These are phyloP conservation scores for Fusarium sp. DNA, from an alignment of 2,329 filamentous ascomycete species.

Conservation along the genomic window DNA sequence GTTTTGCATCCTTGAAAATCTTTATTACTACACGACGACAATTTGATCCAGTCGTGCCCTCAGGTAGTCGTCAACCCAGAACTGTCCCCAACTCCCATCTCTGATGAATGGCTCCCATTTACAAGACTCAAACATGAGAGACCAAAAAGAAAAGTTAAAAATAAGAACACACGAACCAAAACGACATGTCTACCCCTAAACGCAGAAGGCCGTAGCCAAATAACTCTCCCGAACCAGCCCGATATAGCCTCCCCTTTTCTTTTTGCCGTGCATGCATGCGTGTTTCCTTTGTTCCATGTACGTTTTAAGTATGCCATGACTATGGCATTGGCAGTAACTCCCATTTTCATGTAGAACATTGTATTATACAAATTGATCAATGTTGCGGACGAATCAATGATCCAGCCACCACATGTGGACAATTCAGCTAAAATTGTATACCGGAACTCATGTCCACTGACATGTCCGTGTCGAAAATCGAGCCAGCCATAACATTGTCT, in stretches of 20 bases:
- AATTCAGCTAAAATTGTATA: conserved; percentile 7
- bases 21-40: conserved; percentile 37
- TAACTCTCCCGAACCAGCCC: conserved; percentile 31
- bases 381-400: not conserved
- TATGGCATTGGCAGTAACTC: conserved; percentile 13
- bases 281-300: conserved; percentile 18
- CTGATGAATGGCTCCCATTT: conserved; percentile 7
- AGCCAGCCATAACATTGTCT: conserved; percentile 27
- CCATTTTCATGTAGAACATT: conserved; percentile 3
- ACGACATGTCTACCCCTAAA: conserved; percentile 10
- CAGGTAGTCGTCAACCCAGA: conserved; percentile 6
- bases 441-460: conserved; percentile 14
- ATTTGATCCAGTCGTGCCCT: conserved; percentile 12
- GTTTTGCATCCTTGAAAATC: conserved; percentile 33
- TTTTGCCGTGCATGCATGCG: conserved; percentile 21
- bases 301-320: conserved; percentile 15
- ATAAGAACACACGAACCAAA: not conserved
- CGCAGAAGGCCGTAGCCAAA: conserved; percentile 28
- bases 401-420: not conserved
- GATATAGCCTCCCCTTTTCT: conserved; percentile 30
- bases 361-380: conserved; percentile 29
- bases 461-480: conserved; percentile 39
- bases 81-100: conserved; percentile 14
- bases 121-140: conserved; percentile 13
- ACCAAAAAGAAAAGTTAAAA: conserved; percentile 2